phyloP scores from a whole-genome alignment of 2,329 filamentous ascomycete species.

The Trichophyton benhamiae region DNA sequence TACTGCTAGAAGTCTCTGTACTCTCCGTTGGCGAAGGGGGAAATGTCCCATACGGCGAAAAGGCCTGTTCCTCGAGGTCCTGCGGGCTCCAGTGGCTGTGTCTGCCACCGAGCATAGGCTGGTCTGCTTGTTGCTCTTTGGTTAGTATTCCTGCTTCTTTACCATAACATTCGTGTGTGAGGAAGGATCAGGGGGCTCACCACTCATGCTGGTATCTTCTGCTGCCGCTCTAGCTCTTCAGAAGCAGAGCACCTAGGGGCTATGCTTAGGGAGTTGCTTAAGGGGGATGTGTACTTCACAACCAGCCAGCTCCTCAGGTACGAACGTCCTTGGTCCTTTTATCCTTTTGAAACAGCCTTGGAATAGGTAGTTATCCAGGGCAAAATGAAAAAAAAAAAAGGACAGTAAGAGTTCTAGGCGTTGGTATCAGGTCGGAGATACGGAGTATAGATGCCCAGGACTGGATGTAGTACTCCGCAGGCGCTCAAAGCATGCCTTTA shows the following conservation, averaged over 20 bases:
- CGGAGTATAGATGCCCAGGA: background rate
- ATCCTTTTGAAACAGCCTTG: too few species aligned
- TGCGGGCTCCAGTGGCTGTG: background rate
- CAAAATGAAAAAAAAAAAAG: too few species aligned
- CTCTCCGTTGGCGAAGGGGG: background rate
- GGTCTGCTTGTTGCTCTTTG: background rate
- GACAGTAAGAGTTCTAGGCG: background rate
- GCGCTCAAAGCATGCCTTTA: background rate
- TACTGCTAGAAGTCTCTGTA: background rate
- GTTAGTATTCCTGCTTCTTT: background rate
- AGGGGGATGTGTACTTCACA: background rate
- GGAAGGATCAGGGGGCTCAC: background rate
- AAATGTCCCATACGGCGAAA: constrained; percentile 1
- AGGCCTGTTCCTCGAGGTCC: background rate
- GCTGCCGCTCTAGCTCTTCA: background rate
- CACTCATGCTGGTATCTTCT: constrained; percentile 1
- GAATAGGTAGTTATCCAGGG: too few species aligned
- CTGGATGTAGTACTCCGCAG: background rate
- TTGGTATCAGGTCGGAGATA: background rate
- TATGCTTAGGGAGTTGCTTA: background rate
- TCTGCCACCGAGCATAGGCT: background rate
- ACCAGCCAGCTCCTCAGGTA: background rate
- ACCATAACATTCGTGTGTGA: too few species aligned
- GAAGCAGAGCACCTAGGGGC: background rate
- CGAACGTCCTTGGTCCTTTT: too few species aligned